Evolutionary conservation across 345 rosid genomes (phyloP), one percentile per base, ranked within the genome.

Genomic region (Bruguiera sexangula): DNA sequence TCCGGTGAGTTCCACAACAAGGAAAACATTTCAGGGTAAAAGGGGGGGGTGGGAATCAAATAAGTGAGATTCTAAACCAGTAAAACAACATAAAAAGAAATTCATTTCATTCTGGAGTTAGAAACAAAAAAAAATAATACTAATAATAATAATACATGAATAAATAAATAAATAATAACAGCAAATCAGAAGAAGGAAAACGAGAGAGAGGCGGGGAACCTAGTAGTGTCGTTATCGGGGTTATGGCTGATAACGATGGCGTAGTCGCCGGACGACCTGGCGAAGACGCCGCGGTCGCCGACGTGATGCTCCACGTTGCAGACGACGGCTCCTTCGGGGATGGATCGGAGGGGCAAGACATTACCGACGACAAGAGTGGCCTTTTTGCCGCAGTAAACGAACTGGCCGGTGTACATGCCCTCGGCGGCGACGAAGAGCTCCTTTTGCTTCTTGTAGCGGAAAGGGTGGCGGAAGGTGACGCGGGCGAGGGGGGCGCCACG

Each of bases 281-380:
- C 60, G 6, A 55, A 22, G 29, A 55, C 60, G 6, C 60, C 60
- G 16, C 60, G 60, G 16, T 55, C 60, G 11, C 60, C 60, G 6
- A 67, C 70, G 61, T 67, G 70, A 54, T 67, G 70, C 70, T 67
- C 70, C 21, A 67, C 70, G 70, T 67, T 67, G 70, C 70, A 67
- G 34, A 67, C 70, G 24, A 67, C 70, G 8, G 62, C 70, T 19
- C 70, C 70, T 36, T 67, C 70, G 16, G 70, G 70, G 6, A 67
- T 67, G 4, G 62, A 67, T 55, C 62, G 54, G 31, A 55, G n/a
- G 29, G 70, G 70, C 50, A 67, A 55, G 27, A 67, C 70, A 19
- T 67, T 67, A 18, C 70, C 70, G 26, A 67, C 70, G 31, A 67
- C 55, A 6, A 67, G 70, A 54, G 24, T 67, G 61, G 70, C 70